Base-by-base conservation (phyloP, 2,329 filamentous ascomycete genomes). In the Dothistroma septosporum region DNA sequence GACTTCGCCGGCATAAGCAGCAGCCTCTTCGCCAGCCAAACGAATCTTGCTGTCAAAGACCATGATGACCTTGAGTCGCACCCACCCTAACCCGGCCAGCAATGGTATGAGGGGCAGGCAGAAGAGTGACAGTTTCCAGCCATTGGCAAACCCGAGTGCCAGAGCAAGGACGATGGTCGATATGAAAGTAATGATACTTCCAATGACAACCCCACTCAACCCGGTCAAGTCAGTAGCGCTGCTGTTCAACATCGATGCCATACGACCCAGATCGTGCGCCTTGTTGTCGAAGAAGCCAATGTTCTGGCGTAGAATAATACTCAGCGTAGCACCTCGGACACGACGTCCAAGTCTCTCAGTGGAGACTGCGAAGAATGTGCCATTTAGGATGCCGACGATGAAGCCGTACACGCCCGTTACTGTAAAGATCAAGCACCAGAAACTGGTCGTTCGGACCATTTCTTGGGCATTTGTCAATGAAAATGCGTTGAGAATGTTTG, bases 231-330 rank as follows among this genome's bases (percentile, higher is more conserved):
- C 24, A 28, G 24, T 28, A 28, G 24, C 24, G 6, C 24, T 28
- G 24, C 24, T 28, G 24, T 28, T 28, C 24, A 28, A 28, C 24
- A 28, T 28, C 24, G 24, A 28, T 28, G 24, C 24, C 24, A 28
- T 28, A 28, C 24, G 24, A 6, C 24, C 24, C 24, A 80, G 71
- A 55, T 77, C 73, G 12, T 57, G 75, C 70, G 44, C 77, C 75
- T 81, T 78, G 57, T 75, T 78, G 59, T 97, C 93, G 56, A 96
- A 97, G 74, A 92, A 97, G 28, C 85, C 79, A 59, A 96, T 91
- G 64, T 97, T 93, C 75, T 97, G 92, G 61, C 91, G 89, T 55
- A 97, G 84, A 77, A 97, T 90, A 21, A 87, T 82, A 31, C 91
- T 82, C 78, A 97, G 96, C 8, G 92, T 89, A 59, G 81, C 81